Base-by-base conservation (phyloP, 73 alveolate genomes). In the Blepharisma japonicum region DNA sequence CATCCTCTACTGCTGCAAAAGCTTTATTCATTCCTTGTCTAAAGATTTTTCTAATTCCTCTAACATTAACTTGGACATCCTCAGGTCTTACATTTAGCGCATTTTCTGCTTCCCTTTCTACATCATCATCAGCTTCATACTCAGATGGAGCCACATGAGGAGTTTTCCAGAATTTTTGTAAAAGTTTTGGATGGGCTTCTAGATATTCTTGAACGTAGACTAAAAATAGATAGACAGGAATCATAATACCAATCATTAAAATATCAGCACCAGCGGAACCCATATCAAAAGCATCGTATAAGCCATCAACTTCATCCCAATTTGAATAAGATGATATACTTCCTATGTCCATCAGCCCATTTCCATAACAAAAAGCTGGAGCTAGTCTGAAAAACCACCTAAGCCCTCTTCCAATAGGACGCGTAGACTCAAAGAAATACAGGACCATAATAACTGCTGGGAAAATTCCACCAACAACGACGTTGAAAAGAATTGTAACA, bases 301-400 rank as follows among this genome's bases (percentile, higher is more conserved):
- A 7, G 51, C 70, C 47, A 6, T 46, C 11, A 55, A 55, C 55
- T 0, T 83, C 88, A n/a, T 72, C 83, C 18, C 56, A 68, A 5
- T 72, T 32, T 32, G 42, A 32, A 32, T 32, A 32, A 32, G 42
- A 32, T 32, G 42, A 32, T 32, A 32, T 32, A 3, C 42, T 51
- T 14, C 92, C 90, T 3, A 92, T 88, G 53, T 68, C 81, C 54
- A 88, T 71, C 55, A 89, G 77, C 21, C 99, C 99, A 83, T 80
- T 88, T 61, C 94, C 91, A 74, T 95, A 87, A 45, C 97, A 82
- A 82, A 94, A 97, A 48, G 95, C 90, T 11, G 99, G 99, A 48
- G 91, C 77, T 27, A 91, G 51, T 66, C 96, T 88, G 71, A 95
- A 94, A 55, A 95, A 49, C 95, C 96, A 93, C 70, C 82, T 84